These are phyloP conservation scores for Alopecurus myosuroides DNA, from an alignment of 176 grass and related monocot genomes.

Conservation along the genomic window DNA sequence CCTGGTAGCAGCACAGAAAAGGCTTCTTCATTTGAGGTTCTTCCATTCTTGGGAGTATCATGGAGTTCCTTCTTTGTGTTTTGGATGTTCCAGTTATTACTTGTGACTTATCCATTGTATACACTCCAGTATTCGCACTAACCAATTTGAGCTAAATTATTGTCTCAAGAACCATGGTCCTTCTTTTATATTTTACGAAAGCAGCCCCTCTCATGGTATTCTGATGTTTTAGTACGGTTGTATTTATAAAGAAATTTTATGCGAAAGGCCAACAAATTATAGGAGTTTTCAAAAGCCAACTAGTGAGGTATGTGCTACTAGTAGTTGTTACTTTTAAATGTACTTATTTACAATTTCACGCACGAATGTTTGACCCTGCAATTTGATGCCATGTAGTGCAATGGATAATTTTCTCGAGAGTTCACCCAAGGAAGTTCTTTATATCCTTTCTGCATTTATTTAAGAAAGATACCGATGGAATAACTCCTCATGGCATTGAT, in stretches of 20 bases:
- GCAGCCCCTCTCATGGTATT: background rate
- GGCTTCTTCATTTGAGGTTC: conserved; percentile 28
- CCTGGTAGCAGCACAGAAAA: conserved; percentile 33
- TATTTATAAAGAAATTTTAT: conserved; percentile 61
- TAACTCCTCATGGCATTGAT: conserved; percentile 34
- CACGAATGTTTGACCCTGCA: background rate
- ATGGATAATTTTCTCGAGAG: conserved; percentile 63
- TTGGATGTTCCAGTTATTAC: conserved; percentile 68
- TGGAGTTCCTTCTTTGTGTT: conserved; percentile 70
- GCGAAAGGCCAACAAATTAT: conserved; percentile 44
- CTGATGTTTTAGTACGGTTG: conserved; percentile 30
- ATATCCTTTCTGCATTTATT: conserved; percentile 67
- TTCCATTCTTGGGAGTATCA: conserved; percentile 59
- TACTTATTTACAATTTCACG: background rate
- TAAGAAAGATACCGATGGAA: conserved; percentile 33
- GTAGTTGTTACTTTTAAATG: background rate
- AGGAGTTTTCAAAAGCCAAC: conserved; percentile 48
- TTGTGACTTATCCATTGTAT: conserved; percentile 47
- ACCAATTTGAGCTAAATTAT: conserved; percentile 50
- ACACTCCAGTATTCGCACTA: conserved; percentile 64
- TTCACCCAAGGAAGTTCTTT: conserved; percentile 63
- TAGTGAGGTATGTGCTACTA: conserved; percentile 58
- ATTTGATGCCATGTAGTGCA: conserved; percentile 44
- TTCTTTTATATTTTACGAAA: background rate
- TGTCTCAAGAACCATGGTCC: background rate